Base-by-base conservation (phyloP, 2,329 filamentous ascomycete species). In the Talaromyces funiculosus region DNA sequence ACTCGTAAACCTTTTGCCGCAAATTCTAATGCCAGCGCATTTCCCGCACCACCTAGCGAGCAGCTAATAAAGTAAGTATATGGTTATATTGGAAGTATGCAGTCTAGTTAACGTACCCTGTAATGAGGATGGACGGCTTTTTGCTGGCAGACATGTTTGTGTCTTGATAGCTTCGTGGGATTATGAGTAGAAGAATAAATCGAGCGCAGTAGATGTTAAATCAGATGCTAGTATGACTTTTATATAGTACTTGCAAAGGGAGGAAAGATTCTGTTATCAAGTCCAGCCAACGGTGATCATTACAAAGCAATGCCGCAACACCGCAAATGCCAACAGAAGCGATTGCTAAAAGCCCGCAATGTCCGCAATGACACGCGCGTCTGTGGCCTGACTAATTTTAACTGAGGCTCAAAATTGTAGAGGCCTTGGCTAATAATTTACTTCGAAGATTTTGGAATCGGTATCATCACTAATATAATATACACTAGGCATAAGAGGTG, bases 21-120 rank as follows among this genome's bases (percentile, higher is more conserved):
- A 38, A 57, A 57, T 16, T 57, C 55, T 38, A 57, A 57, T 49
- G 55, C 55, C 31, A 57, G 10, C 14, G 42, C 55, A 49, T 57
- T 57, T 16, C 55, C 55, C 8, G 42, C 55, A 20, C 55, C 55
- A 7, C 55, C 55, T 49, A 49, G 42, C 22, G 55, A 57, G 42
- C 55, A 57, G 31, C 55, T 57, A 57, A 7, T 38, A 20, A 37
- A 57, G 22, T 57, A 26, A 57, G 55, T 18, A 9, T 16, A 12
- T 14, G 31, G 10, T 20, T 49, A n/a, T 6, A 31, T 49, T 22
- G 3, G 29, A n/a, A 14, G 20, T 29, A 49, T 10, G 8, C 1
- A 26, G 26, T 18, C 31, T 3, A 35, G 22, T 37, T 29, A 5
- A 57, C 42, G 42, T 47, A 57, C 55, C 55, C 55, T 49, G 55